Percentiles rank a stretch among this genome's conserved stretches.
Evolutionary conservation across 73 alveolate species (phyloP).

Genomic region (Uronychia setigera): DNA sequence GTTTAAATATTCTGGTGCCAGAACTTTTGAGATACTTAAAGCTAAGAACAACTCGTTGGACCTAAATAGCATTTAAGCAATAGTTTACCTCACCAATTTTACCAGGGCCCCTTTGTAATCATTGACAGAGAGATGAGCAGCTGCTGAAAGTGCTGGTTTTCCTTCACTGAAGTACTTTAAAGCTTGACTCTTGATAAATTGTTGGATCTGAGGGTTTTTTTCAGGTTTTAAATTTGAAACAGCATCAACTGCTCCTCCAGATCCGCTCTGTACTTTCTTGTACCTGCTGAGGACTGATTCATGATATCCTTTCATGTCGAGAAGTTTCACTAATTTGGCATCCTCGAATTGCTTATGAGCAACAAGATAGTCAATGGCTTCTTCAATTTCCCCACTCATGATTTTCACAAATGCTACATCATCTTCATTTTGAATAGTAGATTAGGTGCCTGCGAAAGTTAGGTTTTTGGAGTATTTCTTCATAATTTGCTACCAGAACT

Average conservation of each 20-base stretch:
- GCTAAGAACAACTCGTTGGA: not conserved
- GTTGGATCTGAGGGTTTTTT: not conserved
- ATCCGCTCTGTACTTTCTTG: not conserved
- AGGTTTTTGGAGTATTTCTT: slow-evolving; percentile 13
- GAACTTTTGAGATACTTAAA: too few species aligned
- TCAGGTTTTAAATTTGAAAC: not conserved
- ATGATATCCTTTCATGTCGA: not conserved
- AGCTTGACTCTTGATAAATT: slow-evolving; percentile 24
- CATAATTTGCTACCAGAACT: slow-evolving; percentile 5
- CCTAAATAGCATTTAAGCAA: not conserved
- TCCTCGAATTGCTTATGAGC: slow-evolving; percentile 53
- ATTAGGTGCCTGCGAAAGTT: not conserved
- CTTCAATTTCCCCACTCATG: slow-evolving; percentile 25
- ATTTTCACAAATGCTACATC: slow-evolving; percentile 14
- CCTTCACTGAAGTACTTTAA: slow-evolving; percentile 24
- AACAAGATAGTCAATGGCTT: slow-evolving; percentile 29
- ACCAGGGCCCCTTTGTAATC: slow-evolving; percentile 36
- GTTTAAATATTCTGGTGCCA: too few species aligned
- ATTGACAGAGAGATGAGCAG: slow-evolving; percentile 32
- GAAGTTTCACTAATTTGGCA: slow-evolving; percentile 36
- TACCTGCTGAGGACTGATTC: not conserved
- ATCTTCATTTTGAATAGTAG: not conserved
- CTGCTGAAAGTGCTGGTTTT: slow-evolving; percentile 37
- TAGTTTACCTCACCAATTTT: slow-evolving; percentile 8
- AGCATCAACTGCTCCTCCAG: not conserved